A percentile compares a stretch with the other conserved stretches of the same genome.
phyloP scores from a whole-genome alignment of 805 yeast genomes.

The Suhomyces faveliae region DNA sequence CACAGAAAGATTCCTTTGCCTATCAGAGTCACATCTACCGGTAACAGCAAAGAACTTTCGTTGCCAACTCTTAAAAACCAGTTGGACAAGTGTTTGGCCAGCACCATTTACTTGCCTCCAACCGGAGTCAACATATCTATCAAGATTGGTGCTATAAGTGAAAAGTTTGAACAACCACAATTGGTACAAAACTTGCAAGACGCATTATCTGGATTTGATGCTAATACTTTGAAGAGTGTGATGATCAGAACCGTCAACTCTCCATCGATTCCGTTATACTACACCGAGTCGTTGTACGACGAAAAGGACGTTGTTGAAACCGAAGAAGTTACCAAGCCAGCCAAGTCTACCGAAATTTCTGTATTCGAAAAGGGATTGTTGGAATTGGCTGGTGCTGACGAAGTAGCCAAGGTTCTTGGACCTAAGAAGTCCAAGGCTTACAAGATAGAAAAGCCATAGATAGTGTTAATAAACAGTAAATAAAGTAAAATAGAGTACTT shows the following conservation, averaged over 20 bases:
- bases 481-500: not conserved
- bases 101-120: constrained; percentile 66
- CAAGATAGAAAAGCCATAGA: constrained; percentile 18
- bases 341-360: constrained; percentile 43
- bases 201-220: constrained; percentile 48
- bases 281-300: constrained; percentile 53
- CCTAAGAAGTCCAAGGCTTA: constrained; percentile 34
- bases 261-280: constrained; percentile 82
- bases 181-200: constrained; percentile 60
- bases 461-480: not conserved
- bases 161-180: constrained; percentile 41
- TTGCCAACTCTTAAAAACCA: constrained; percentile 54
- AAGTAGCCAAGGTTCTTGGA: constrained; percentile 61
- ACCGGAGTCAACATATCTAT: constrained; percentile 68
- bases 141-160: constrained; percentile 57
- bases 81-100: constrained; percentile 54
- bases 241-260: constrained; percentile 67
- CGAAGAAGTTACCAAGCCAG: constrained; percentile 20
- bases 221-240: constrained; percentile 51
- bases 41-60: constrained; percentile 42
- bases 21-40: constrained; percentile 42
- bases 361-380: constrained; percentile 74
- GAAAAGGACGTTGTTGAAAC: constrained; percentile 49
- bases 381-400: constrained; percentile 77
- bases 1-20: constrained; percentile 64